phyloP scores from a whole-genome alignment of 1,284 basidiomycete genomes.

The Ceratobasidium sp. region DNA sequence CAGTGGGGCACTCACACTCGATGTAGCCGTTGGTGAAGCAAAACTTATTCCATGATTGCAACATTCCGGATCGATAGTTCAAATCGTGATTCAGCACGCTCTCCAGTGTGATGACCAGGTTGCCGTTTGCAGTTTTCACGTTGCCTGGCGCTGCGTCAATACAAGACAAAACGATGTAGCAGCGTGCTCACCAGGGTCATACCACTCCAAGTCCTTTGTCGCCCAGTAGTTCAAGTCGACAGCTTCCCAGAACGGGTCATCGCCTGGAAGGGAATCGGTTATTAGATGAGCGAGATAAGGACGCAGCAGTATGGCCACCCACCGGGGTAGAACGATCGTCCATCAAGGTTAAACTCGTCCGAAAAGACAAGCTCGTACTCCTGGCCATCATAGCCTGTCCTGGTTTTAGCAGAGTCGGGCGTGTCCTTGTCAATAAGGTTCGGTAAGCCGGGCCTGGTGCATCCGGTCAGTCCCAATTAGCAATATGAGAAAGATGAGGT shows the following conservation, averaged over 20 bases:
- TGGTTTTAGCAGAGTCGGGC: constrained; percentile 54
- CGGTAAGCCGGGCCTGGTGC: constrained; percentile 49
- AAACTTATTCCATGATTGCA: constrained; percentile 62
- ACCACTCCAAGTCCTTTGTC: constrained; percentile 58
- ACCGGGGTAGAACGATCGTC: constrained; percentile 63
- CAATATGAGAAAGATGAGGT: constrained; percentile 29
- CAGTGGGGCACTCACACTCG: constrained; percentile 52
- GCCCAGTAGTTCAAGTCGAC: constrained; percentile 62
- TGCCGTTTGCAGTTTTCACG: constrained; percentile 57
- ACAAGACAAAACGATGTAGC: not conserved
- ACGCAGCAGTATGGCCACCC: not conserved
- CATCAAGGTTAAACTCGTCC: constrained; percentile 63
- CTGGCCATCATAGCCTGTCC: constrained; percentile 56
- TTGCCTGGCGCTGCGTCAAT: constrained; percentile 12
- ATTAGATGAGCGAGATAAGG: constrained; percentile 26
- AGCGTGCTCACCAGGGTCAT: constrained; percentile 46
- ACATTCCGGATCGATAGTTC: constrained; percentile 57
- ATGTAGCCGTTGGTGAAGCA: constrained; percentile 66
- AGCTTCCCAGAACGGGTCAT: constrained; percentile 66
- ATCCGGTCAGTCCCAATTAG: not conserved
- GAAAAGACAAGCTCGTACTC: constrained; percentile 60
- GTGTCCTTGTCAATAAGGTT: constrained; percentile 59
- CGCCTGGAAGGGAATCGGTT: constrained; percentile 47
- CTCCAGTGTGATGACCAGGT: constrained; percentile 57
- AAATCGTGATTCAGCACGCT: constrained; percentile 55